A percentile compares a stretch with the other conserved stretches of the same genome.
phyloP scores from a whole-genome alignment of 441 rosid species.

The Pelargonium cotyledonis region DNA sequence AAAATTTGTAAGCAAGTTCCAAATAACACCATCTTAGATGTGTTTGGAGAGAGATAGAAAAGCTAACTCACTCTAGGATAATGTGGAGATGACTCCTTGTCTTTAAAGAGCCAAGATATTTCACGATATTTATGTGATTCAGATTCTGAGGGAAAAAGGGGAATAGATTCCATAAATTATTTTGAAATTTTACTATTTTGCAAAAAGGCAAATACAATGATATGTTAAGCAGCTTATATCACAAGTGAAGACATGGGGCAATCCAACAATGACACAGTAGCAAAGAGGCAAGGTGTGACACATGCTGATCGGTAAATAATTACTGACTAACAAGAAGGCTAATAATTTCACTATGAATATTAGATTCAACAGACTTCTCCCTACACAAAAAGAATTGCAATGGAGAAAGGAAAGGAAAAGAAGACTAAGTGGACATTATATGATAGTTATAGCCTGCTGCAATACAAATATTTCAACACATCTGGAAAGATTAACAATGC shows the following conservation, averaged over 20 bases:
- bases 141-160: slow-evolving; percentile 53
- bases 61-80: slow-evolving; percentile 81
- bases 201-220: slow-evolving; percentile 3
- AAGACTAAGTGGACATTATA: neutral
- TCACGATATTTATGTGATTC: slow-evolving; percentile 97
- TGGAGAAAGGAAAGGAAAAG: neutral
- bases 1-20: slow-evolving; percentile 17
- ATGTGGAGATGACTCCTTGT: slow-evolving; percentile 96
- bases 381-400: neutral
- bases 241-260: slow-evolving; percentile 11
- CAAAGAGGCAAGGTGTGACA: neutral
- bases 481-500: neutral
- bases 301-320: neutral
- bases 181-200: neutral
- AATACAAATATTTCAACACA: neutral
- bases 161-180: slow-evolving; percentile 5
- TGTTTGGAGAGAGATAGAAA: slow-evolving; percentile 3
- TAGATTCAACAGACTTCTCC: neutral
- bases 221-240: slow-evolving; percentile 5
- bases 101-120: slow-evolving; percentile 92
- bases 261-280: slow-evolving; percentile 5
- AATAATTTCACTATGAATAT: neutral
- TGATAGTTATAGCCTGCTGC: neutral
- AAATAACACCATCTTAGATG: neutral
- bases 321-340: slow-evolving; percentile 2